Percentiles rank a stretch among this genome's conserved stretches.
Conservation (phyloP, 495 filamentous ascomycete genomes). For the Tuber microsphaerosporum region DNA sequence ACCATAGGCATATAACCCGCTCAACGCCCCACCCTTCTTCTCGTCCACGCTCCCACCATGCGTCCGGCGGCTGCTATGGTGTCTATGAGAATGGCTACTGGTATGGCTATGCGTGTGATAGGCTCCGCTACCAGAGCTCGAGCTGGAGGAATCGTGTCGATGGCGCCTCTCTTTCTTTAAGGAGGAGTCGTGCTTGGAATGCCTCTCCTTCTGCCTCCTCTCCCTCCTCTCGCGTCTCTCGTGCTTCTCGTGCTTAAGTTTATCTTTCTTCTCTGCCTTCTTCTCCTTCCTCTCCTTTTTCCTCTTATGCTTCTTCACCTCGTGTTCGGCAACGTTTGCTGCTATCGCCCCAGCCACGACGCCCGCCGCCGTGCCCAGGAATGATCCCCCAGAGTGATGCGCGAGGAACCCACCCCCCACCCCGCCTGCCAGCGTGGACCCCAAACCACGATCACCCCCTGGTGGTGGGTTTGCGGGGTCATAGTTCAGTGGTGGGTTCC, state of each 20-base stretch:
- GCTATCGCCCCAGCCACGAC: constrained; percentile 48
- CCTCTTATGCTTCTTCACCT: constrained; percentile 36
- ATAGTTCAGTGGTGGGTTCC: constrained; percentile 11
- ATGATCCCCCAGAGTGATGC: constrained; percentile 46
- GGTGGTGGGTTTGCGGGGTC: constrained; percentile 18
- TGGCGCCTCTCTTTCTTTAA: constrained; percentile 8
- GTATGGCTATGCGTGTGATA: constrained; percentile 14
- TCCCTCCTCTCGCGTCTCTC: constrained; percentile 39
- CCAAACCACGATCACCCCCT: constrained; percentile 46
- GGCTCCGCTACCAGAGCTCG: constrained; percentile 10
- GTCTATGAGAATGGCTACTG: constrained; percentile 10
- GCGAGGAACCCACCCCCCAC: constrained; percentile 46
- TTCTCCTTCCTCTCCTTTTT: constrained; percentile 36
- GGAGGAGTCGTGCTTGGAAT: constrained; percentile 33
- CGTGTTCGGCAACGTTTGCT: constrained; percentile 41
- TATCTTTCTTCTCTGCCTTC: constrained; percentile 5
- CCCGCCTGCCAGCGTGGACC: constrained; percentile 45
- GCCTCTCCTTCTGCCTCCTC: constrained; percentile 24
- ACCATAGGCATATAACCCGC: constrained; percentile 32
- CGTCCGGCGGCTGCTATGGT: not conserved
- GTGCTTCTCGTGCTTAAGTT: constrained; percentile 33
- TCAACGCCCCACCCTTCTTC: constrained; percentile 38
- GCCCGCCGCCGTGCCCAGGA: constrained; percentile 45
- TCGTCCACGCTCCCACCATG: constrained; percentile 20
- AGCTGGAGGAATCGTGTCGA: constrained; percentile 35